Percentiles rank a stretch among this genome's conserved stretches.
phyloP scores from a whole-genome alignment of 345 rosid genomes.

The Melaleuca alternifolia region DNA sequence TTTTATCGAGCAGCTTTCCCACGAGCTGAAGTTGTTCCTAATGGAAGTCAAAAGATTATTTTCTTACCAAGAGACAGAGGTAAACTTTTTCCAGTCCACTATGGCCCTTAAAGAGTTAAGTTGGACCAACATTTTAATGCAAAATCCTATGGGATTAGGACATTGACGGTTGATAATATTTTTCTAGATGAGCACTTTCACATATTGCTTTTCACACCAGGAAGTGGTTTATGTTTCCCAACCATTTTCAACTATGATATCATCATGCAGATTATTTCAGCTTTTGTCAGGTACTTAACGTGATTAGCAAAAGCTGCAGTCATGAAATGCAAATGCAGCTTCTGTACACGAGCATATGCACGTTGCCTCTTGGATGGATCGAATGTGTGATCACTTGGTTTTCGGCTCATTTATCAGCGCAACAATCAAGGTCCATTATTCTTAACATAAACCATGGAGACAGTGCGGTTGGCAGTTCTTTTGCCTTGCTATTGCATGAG shows the following conservation, averaged over 20 bases:
- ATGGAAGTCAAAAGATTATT: constrained; percentile 31
- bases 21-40: constrained; percentile 30
- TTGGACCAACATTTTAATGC: background rate
- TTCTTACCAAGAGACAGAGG: constrained; percentile 49
- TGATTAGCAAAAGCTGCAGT: constrained; percentile 37
- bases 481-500: constrained; percentile 42
- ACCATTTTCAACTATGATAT: background rate
- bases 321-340: constrained; percentile 48
- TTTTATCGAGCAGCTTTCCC: constrained; percentile 33
- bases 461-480: constrained; percentile 19
- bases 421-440: constrained; percentile 43
- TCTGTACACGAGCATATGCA: constrained; percentile 39
- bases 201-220: background rate
- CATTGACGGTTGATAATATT: background rate
- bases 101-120: background rate
- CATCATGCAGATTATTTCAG: background rate
- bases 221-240: background rate
- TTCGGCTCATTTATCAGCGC: constrained; percentile 45
- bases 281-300: constrained; percentile 41
- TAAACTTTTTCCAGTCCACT: constrained; percentile 4
- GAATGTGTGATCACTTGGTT: constrained; percentile 68
- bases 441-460: constrained; percentile 22
- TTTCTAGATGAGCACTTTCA: background rate
- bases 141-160: background rate
- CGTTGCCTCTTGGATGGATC: constrained; percentile 72